phyloP scores from a whole-genome alignment of 495 filamentous ascomycete species.

The Saxophila tyrrhenica region DNA sequence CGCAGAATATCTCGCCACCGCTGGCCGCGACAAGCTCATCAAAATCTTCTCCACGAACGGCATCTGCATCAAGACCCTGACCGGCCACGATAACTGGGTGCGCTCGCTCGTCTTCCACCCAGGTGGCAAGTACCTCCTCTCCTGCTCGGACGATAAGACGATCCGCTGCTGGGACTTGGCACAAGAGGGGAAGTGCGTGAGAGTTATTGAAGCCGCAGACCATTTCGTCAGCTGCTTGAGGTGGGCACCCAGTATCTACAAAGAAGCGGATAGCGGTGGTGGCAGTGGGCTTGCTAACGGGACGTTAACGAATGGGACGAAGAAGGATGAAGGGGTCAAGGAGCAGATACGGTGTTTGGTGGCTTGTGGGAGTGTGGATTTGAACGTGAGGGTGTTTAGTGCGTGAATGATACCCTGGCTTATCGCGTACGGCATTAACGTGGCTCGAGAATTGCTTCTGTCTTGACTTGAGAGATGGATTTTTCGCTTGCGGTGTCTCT shows the following conservation, averaged over 20 bases:
- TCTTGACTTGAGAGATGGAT: too few relatives aligned
- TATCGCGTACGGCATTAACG: too few relatives aligned
- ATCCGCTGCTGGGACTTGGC: constrained; percentile 89
- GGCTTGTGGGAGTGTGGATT: constrained; percentile 53
- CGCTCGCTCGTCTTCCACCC: constrained; percentile 82
- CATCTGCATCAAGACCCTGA: constrained; percentile 72
- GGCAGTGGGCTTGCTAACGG: constrained; percentile 37
- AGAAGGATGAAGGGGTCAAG: constrained; percentile 30
- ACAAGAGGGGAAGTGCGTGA: constrained; percentile 85
- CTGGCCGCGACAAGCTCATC: constrained; percentile 82
- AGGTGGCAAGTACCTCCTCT: constrained; percentile 83
- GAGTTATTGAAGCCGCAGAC: constrained; percentile 69
- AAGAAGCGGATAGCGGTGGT: constrained; percentile 34
- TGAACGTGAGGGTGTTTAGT: constrained; percentile 47
- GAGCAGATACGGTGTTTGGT: constrained; percentile 50
- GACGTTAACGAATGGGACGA: constrained; percentile 33
- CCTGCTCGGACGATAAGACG: constrained; percentile 80
- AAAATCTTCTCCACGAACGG: constrained; percentile 82
- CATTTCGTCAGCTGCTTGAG: constrained; percentile 81
- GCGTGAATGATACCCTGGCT: constrained; percentile 11
- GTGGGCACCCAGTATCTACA: constrained; percentile 79
- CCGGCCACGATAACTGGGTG: constrained; percentile 96
- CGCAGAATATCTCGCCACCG: constrained; percentile 86
- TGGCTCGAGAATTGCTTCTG: too few relatives aligned
- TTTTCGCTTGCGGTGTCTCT: too few relatives aligned